Evolutionary conservation across 805 yeast genomes (phyloP).

Genomic region (Ogataea pilisensis): DNA sequence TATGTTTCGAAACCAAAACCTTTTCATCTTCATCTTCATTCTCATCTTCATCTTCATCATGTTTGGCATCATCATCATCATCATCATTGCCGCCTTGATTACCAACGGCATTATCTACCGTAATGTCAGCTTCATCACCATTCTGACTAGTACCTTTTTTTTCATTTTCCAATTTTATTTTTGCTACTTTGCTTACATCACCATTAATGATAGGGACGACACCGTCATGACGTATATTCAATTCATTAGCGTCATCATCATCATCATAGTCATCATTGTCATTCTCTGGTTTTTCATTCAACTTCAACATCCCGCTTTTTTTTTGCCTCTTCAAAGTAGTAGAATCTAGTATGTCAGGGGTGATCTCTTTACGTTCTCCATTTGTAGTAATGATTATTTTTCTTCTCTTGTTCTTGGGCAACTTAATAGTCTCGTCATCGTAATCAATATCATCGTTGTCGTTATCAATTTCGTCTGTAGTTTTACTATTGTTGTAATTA

Average conservation of each 20-base stretch:
- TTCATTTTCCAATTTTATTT: neutral
- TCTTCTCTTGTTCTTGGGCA: conserved; percentile 18
- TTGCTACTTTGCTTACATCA: conserved; percentile 1
- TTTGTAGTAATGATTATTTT: conserved; percentile 18
- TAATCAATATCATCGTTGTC: conserved; percentile 15
- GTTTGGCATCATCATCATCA: conserved; percentile 3
- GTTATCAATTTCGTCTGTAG: neutral
- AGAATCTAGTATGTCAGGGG: conserved; percentile 12
- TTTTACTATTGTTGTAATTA: neutral
- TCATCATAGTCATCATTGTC: conserved; percentile 6
- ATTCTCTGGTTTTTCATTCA: too few relatives aligned
- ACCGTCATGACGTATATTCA: too few relatives aligned
- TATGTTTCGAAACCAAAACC: neutral
- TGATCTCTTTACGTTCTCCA: conserved; percentile 20
- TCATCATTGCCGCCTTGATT: neutral
- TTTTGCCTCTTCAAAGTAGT: too few relatives aligned
- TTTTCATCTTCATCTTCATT: conserved; percentile 7
- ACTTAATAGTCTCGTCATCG: conserved; percentile 16
- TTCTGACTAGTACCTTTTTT: conserved; percentile 5
- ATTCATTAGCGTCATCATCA: conserved; percentile 1
- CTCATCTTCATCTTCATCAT: conserved; percentile 12
- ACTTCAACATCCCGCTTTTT: too few relatives aligned
- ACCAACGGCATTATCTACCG: too few relatives aligned
- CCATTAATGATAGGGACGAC: too few relatives aligned
- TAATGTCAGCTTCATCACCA: conserved; percentile 14